Conservation (phyloP, 2,329 filamentous ascomycete species). For the Ploettnerulaceae sp. region DNA sequence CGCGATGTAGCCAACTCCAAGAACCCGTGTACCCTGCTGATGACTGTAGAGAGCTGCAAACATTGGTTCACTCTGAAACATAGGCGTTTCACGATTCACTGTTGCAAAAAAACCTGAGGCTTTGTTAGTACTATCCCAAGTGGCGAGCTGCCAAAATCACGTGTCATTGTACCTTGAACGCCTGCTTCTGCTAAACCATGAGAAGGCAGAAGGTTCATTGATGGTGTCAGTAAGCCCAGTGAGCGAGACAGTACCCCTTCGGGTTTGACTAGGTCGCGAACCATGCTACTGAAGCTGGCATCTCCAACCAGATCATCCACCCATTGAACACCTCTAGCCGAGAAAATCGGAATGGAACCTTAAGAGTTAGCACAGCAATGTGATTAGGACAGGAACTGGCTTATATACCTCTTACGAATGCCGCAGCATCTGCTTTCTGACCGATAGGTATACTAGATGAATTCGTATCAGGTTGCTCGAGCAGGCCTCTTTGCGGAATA, state of each 20-base stretch:
- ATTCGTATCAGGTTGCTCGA: background rate
- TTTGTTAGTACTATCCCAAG: background rate
- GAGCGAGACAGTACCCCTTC: background rate
- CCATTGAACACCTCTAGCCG: background rate
- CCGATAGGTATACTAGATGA: background rate
- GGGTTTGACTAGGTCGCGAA: background rate
- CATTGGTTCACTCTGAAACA: background rate
- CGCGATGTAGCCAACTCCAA: slow-evolving; percentile 1
- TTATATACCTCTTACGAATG: background rate
- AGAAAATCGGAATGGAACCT: slow-evolving; percentile 2
- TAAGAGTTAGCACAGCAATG: background rate
- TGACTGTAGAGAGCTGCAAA: background rate
- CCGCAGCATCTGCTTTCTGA: background rate
- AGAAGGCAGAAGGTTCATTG: background rate
- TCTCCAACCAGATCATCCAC: background rate
- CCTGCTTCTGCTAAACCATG: background rate
- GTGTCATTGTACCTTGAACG: background rate
- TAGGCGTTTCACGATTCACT: background rate
- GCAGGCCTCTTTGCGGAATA: background rate
- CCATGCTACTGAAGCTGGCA: background rate
- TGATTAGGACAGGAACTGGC: background rate
- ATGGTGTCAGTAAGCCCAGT: background rate
- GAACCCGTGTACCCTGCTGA: background rate
- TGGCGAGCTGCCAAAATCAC: background rate
- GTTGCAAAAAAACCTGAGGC: background rate